Percentiles rank a stretch among this genome's conserved stretches.
Evolutionary conservation across 805 yeast species (phyloP).

Genomic region (Candida yuanshanica): DNA sequence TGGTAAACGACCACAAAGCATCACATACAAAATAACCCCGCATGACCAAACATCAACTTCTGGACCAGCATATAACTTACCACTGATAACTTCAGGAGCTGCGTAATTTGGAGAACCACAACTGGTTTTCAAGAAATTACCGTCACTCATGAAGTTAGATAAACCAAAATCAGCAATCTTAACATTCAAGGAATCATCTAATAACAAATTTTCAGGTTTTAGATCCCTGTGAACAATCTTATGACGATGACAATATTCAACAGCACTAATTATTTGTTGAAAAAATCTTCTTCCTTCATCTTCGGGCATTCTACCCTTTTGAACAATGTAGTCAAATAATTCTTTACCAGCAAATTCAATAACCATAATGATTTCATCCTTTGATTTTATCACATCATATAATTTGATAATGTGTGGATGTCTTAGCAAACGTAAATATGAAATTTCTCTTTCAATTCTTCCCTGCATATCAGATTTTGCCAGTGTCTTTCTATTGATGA

Average conservation of each 20-base stretch:
- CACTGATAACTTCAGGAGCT: constrained; percentile 94
- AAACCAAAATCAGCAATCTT: constrained; percentile 96
- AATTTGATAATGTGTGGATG: constrained; percentile 96
- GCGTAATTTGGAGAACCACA: constrained; percentile 98
- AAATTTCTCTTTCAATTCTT: constrained; percentile 88
- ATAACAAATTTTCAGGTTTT: constrained; percentile 87
- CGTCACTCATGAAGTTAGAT: constrained; percentile 95
- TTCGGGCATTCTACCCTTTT: constrained; percentile 88
- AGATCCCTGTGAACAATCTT: constrained; percentile 95
- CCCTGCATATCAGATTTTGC: constrained; percentile 98
- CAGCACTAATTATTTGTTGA: constrained; percentile 95
- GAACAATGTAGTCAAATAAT: constrained; percentile 91
- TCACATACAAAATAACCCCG: constrained; percentile 91
- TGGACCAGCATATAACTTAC: constrained; percentile 94
- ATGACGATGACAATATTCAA: constrained; percentile 93
- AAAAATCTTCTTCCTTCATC: constrained; percentile 88
- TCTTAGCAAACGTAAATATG: constrained; percentile 78
- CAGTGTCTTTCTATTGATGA: constrained; percentile 84
- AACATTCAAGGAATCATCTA: constrained; percentile 87
- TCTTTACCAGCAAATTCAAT: constrained; percentile 97
- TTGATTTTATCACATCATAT: constrained; percentile 91
- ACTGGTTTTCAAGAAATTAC: constrained; percentile 87
- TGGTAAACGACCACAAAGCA: constrained; percentile 93
- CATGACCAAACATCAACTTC: constrained; percentile 98
- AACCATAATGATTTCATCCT: constrained; percentile 95